These are phyloP conservation scores for Metschnikowia santaceciliae DNA, from an alignment of 805 yeast genomes.

Conservation along the genomic window DNA sequence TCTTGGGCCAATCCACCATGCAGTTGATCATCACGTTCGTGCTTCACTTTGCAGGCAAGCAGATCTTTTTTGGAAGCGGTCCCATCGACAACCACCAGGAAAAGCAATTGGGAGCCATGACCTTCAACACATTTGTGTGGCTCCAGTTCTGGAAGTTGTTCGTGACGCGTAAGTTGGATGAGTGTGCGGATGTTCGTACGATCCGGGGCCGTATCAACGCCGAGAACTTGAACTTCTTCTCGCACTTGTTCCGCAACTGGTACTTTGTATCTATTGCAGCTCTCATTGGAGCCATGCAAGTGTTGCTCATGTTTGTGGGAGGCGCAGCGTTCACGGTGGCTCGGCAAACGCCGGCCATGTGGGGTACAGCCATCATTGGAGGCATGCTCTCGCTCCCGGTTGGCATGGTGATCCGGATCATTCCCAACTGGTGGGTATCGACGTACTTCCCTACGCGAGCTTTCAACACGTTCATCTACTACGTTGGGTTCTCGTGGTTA, in stretches of 20 bases:
- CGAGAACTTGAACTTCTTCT: slow-evolving; percentile 75
- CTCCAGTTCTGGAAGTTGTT: slow-evolving; percentile 91
- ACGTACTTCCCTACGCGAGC: slow-evolving; percentile 60
- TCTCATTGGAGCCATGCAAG: slow-evolving; percentile 79
- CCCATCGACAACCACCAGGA: slow-evolving; percentile 41
- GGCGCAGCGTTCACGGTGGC: slow-evolving; percentile 90
- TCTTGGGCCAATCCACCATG: slow-evolving; percentile 74
- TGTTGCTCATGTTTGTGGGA: slow-evolving; percentile 92
- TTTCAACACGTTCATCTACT: slow-evolving; percentile 37
- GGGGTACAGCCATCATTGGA: slow-evolving; percentile 84
- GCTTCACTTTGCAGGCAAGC: slow-evolving; percentile 73
- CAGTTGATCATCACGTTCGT: slow-evolving; percentile 79
- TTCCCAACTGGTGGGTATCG: slow-evolving; percentile 77
- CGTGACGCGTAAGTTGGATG: slow-evolving; percentile 87
- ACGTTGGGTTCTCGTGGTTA: slow-evolving; percentile 35
- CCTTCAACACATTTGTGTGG: slow-evolving; percentile 97
- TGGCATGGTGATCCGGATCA: slow-evolving; percentile 69
- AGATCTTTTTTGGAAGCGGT: slow-evolving; percentile 47
- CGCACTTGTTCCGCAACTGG: slow-evolving; percentile 75
- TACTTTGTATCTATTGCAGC: slow-evolving; percentile 71
- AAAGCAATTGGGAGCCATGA: slow-evolving; percentile 71
- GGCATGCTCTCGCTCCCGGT: slow-evolving; percentile 80
- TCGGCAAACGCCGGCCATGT: slow-evolving; percentile 76
- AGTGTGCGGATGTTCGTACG: slow-evolving; percentile 62
- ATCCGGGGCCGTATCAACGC: slow-evolving; percentile 56